Conservation (phyloP, 768 basidiomycete species). For the Tricholoma flavovirens region DNA sequence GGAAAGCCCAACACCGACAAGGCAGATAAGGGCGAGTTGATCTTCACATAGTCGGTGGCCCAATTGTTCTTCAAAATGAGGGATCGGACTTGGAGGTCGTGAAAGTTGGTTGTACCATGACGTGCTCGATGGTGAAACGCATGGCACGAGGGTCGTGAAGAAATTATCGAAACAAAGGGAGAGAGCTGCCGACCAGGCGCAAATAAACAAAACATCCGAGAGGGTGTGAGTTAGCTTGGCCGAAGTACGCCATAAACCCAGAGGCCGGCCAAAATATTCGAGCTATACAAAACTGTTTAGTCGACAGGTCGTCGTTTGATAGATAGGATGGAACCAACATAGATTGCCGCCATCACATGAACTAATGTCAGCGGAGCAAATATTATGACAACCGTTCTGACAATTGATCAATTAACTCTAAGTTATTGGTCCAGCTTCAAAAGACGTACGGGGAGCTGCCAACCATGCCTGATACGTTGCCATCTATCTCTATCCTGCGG, state of each 20-base stretch:
- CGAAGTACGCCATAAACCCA: constrained; percentile 90
- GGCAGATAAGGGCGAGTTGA: constrained; percentile 71
- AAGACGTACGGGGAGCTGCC: constrained; percentile 73
- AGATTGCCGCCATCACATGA: constrained; percentile 82
- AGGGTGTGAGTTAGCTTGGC: constrained; percentile 83
- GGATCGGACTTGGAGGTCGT: constrained; percentile 41
- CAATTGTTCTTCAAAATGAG: constrained; percentile 36
- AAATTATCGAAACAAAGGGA: constrained; percentile 89
- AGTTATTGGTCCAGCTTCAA: neutral
- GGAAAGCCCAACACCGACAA: constrained; percentile 71
- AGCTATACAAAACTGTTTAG: constrained; percentile 40
- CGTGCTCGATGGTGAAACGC: constrained; percentile 50
- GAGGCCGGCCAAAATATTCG: constrained; percentile 88
- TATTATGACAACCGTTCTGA: constrained; percentile 75
- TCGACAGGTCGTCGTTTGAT: neutral
- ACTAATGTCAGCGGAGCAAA: constrained; percentile 78
- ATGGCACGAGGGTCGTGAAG: constrained; percentile 81
- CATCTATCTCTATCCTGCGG: constrained; percentile 47
- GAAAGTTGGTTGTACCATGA: constrained; percentile 73
- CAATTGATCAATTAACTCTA: neutral
- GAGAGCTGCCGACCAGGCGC: constrained; percentile 88
- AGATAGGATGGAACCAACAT: constrained; percentile 44
- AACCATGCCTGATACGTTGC: constrained; percentile 58
- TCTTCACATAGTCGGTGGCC: constrained; percentile 64
- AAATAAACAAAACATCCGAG: constrained; percentile 84